Evolutionary conservation across 192 early-diverging fungal species (phyloP).

Genomic region (Backusella parvicylindrica): DNA sequence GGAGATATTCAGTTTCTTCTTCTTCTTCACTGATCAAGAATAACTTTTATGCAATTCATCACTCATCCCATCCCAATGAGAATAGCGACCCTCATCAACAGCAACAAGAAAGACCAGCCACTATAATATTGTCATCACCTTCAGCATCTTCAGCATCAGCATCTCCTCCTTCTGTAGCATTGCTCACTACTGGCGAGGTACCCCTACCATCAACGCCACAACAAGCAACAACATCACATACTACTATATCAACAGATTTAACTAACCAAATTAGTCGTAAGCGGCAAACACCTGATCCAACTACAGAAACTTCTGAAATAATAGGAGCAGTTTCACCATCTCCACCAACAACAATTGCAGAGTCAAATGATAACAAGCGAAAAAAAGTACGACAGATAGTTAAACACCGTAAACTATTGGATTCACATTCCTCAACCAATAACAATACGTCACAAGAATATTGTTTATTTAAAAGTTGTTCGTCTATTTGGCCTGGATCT

Average conservation of each 20-base stretch:
- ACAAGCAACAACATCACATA: not conserved
- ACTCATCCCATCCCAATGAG: not conserved
- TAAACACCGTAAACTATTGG: not conserved
- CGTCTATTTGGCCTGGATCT: not conserved
- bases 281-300: not conserved
- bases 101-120: not conserved
- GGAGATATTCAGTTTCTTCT: not conserved
- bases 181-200: not conserved
- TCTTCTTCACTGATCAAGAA: not conserved
- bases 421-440: not conserved
- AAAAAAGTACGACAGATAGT: not conserved
- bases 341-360: not conserved
- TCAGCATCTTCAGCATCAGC: not conserved
- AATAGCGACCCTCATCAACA: not conserved
- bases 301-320: not conserved
- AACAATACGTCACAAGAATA: constrained; percentile 2
- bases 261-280: not conserved
- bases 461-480: constrained; percentile 5
- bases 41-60: not conserved
- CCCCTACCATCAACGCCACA: not conserved
- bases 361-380: not conserved
- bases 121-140: not conserved
- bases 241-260: not conserved
- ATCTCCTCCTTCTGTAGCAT: not conserved
- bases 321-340: not conserved